Conservation (phyloP, 139 green algal species). For the Tetradesmus lagerheimii region DNA sequence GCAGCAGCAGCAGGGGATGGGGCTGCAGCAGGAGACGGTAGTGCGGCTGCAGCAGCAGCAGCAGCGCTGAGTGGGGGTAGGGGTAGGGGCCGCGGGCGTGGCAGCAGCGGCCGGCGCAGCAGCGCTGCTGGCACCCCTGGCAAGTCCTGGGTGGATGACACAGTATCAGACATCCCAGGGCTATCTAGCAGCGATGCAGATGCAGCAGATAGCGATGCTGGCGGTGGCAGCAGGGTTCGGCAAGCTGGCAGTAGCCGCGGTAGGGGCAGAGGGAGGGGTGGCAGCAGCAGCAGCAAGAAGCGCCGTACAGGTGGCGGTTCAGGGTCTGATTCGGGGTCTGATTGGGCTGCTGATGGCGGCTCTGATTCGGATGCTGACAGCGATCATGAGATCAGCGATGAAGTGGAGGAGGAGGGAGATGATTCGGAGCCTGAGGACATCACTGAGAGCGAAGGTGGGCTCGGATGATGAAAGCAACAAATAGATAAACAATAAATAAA, state of each 20-base stretch:
- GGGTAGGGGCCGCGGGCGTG: background rate
- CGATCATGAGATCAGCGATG: slow-evolving; percentile 34
- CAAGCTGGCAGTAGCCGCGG: background rate
- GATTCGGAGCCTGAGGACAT: background rate
- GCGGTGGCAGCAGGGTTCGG: background rate
- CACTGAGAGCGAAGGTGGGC: background rate
- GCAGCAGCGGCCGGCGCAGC: background rate
- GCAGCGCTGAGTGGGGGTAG: background rate
- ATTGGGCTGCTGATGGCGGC: slow-evolving; percentile 22
- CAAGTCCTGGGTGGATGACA: background rate
- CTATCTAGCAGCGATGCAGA: slow-evolving; percentile 1
- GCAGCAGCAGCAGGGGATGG: slow-evolving; percentile 22
- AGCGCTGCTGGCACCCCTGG: slow-evolving; percentile 1
- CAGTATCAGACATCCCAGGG: slow-evolving; percentile 11
- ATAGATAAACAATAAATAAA: too few species aligned
- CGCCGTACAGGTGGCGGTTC: background rate
- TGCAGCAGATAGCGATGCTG: background rate
- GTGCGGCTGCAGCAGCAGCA: background rate
- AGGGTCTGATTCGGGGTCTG: slow-evolving; percentile 26
- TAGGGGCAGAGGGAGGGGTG: background rate
- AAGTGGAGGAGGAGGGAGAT: slow-evolving; percentile 25
- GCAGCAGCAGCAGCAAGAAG: background rate
- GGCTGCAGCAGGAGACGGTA: background rate
- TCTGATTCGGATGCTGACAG: background rate
- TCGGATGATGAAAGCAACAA: too few species aligned